Evolutionary conservation across 1,139 yeast genomes (phyloP).

Genomic region (Blastobotrys elegans): DNA sequence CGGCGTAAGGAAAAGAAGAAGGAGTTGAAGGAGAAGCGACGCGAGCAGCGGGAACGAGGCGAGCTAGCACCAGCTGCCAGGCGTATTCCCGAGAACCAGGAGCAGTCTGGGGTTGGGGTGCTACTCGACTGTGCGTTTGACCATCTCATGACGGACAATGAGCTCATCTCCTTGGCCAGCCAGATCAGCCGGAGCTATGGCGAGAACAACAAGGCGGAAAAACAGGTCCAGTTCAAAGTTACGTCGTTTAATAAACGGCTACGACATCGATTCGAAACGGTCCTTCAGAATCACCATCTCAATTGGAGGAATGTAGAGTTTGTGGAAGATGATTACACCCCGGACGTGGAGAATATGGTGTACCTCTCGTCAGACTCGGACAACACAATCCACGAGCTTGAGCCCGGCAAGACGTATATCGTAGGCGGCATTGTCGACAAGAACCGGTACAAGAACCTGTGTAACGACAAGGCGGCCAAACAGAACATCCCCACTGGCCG

Average conservation of each 20-base stretch:
- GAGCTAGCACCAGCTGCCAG: conserved; percentile 1
- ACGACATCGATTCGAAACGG: conserved; percentile 60
- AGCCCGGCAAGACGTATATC: conserved; percentile 68
- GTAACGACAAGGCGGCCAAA: conserved; percentile 73
- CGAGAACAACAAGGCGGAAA: conserved; percentile 58
- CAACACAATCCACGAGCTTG: conserved; percentile 54
- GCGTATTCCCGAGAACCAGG: conserved; percentile 13
- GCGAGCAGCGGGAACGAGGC: conserved; percentile 20
- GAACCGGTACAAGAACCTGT: conserved; percentile 79
- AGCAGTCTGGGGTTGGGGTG: conserved; percentile 32
- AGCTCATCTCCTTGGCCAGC: conserved; percentile 67
- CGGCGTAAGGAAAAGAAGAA: conserved; percentile 49
- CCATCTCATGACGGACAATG: conserved; percentile 74
- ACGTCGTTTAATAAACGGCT: conserved; percentile 65
- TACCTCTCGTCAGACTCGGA: conserved; percentile 89
- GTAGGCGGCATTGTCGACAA: conserved; percentile 97
- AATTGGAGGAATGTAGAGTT: conserved; percentile 66
- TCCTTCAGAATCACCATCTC: conserved; percentile 50
- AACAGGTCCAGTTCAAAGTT: conserved; percentile 56
- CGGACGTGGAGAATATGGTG: conserved; percentile 36
- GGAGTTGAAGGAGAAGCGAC: conserved; percentile 33
- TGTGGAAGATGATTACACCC: conserved; percentile 42
- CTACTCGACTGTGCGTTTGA: conserved; percentile 88
- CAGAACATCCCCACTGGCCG: conserved; percentile 70
- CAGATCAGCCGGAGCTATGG: conserved; percentile 83